Base-by-base conservation (phyloP, 1,139 yeast genomes). In the Keqinozyma sinolaborantium region DNA sequence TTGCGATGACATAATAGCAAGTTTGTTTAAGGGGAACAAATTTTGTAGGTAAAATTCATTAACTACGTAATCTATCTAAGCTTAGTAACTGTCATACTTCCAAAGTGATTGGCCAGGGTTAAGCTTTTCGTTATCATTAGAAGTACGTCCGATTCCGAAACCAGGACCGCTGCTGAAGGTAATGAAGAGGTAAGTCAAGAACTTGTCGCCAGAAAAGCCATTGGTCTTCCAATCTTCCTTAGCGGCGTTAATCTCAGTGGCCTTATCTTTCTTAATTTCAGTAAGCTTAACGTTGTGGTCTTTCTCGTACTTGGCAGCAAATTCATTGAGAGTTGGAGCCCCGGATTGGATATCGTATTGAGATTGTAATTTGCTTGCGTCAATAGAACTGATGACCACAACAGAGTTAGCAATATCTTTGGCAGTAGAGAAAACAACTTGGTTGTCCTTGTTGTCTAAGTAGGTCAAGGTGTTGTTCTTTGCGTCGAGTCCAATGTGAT, bases 101-200 rank as follows among this genome's bases (percentile, higher is more conserved):
- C 79, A 78, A 29, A 69, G 45, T 2, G 59, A 51, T 50, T 73
- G 72, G 14, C 63, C 64, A 2, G 83, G 83, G 49, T 78, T 78
- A 33, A 78, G 61, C 25, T 71, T 45, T 44, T 78, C 83, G 34
- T 67, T 65, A 29, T 74, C 72, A 40, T 58, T 57, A n/a, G n/a
- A n/a, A n/a, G n/a, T n/a, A n/a, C n/a, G n/a, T n/a, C n/a, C n/a
- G n/a, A n/a, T n/a, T n/a, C n/a, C n/a, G n/a, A n/a, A n/a, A n/a
- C n/a, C n/a, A n/a, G n/a, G n/a, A n/a, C n/a, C n/a, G n/a, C 10
- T 18, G 9, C 21, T 18, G 21, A 7, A 18, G 21, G 21, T 18
- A 18, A 18, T 10, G 21, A 18, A 18, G 10, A 18, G 21, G 21
- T 18, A 18, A 18, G 10, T 7, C 10, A 18, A 18, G 9, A 10